Percentiles rank a stretch among this genome's conserved stretches.
These are phyloP conservation scores for Diaporthe ilicicola DNA, from an alignment of 2,329 filamentous ascomycete genomes.

Conservation along the genomic window DNA sequence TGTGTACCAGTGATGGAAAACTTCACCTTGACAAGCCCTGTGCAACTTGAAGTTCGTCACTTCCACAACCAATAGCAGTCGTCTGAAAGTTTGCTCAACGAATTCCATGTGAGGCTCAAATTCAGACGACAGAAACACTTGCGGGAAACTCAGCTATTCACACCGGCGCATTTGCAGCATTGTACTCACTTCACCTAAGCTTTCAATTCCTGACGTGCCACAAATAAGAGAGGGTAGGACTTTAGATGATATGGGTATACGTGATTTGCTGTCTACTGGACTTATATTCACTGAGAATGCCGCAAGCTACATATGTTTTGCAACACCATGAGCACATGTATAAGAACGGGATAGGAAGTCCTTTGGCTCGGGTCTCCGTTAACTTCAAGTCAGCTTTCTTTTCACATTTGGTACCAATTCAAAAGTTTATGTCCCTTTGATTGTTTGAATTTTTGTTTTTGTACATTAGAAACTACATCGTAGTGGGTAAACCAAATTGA, in stretches of 20 bases:
- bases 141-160: not conserved
- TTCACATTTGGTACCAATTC: too few relatives aligned
- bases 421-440: too few relatives aligned
- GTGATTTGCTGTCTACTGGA: not conserved
- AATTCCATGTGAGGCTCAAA: not conserved
- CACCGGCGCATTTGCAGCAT: not conserved
- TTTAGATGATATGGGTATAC: not conserved
- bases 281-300: too few relatives aligned
- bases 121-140: too few relatives aligned
- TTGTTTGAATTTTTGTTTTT: too few relatives aligned
- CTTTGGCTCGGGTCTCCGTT: too few relatives aligned
- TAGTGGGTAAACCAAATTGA: too few relatives aligned
- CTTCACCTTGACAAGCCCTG: not conserved
- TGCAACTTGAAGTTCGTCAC: not conserved
- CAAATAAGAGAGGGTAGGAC: not conserved
- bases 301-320: too few relatives aligned
- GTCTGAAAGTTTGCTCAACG: not conserved
- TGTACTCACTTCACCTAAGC: not conserved
- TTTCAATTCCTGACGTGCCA: not conserved
- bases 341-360: not conserved
- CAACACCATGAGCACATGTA: not conserved
- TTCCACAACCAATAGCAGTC: not conserved
- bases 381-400: too few relatives aligned
- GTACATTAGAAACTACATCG: too few relatives aligned
- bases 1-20: not conserved